Base-by-base conservation (phyloP, 2,329 filamentous ascomycete species). In the Botryosphaeria dothidea region DNA sequence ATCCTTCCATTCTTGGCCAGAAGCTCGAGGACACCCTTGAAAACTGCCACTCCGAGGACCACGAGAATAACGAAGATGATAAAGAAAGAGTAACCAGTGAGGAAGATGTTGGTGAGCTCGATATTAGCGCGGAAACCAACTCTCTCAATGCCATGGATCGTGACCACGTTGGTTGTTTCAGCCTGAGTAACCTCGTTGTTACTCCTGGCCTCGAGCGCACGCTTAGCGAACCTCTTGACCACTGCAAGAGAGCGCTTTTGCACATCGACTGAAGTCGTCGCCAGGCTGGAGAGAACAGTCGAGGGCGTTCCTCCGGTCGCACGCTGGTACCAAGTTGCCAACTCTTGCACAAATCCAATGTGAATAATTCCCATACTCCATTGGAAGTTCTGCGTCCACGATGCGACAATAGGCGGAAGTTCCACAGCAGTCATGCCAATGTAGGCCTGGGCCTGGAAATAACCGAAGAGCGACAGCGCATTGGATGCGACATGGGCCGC, bases 321-420 rank as follows among this genome's bases (percentile, higher is more conserved):
- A 67, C 93, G 91, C 80, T 97, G 93, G 76, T 97, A 98, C 94
- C 94, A 98, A 38, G 93, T 96, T 67, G 92, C 92, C 73, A 97
- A 91, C 54, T 83, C 84, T 81, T 98, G 92, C 80, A 97, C 86
- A 77, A 96, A 97, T n/a, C 83, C 84, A 46, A 97, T 85, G 60
- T 87, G 86, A 72, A 98, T 96, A 72, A 98, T 93, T 71, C 94
- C 94, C 92, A 98, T 95, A 73, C 90, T 96, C 94, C 94, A 98
- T 75, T 96, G 91, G 81, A 98, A 97, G 80, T 97, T 94, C 80
- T 97, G 93, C 1, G 93, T 97, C 94, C 94, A 98, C 0, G 93
- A 86, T 72, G 91, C 86, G 62, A 96, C 94, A 67, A 97, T 91
- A 0, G 94, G 94, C 9, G 94, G 94, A 62, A 97, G 85, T 51